Evolutionary conservation across 192 early-diverging fungal species (phyloP).

Genomic region (Entrophospora sp.): DNA sequence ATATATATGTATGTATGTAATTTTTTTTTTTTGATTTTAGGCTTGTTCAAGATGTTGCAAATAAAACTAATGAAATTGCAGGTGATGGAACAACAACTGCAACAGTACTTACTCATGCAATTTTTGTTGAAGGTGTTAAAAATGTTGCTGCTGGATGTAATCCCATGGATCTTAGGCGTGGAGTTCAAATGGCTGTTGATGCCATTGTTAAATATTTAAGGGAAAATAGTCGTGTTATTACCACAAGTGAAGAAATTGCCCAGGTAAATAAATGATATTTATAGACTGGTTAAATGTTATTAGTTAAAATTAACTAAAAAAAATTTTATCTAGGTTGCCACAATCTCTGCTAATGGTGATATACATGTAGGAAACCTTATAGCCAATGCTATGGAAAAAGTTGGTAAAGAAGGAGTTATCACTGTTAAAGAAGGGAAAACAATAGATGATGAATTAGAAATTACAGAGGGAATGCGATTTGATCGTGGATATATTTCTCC

Average conservation of each 20-base stretch:
- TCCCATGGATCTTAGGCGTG: constrained; percentile 96
- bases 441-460: constrained; percentile 96
- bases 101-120: constrained; percentile 95
- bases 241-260: constrained; percentile 92
- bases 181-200: constrained; percentile 90
- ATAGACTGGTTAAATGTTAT: neutral
- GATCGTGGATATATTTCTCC: constrained; percentile 99
- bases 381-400: constrained; percentile 99
- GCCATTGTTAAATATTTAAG: constrained; percentile 88
- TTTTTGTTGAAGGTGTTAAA: constrained; percentile 98
- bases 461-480: constrained; percentile 99
- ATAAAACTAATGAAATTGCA: constrained; percentile 99
- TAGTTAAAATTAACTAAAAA: too few species aligned
- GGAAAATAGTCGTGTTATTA: constrained; percentile 83
- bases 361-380: constrained; percentile 91
- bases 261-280: constrained; percentile 54
- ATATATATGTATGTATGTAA: neutral
- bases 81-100: constrained; percentile 99
- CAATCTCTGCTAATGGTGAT: constrained; percentile 99
- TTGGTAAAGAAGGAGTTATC: constrained; percentile 99
- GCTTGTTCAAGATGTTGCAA: constrained; percentile 98
- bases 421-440: constrained; percentile 99
- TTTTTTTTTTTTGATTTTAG: constrained; percentile 23
- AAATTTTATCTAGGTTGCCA: constrained; percentile 76
- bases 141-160: constrained; percentile 99